Percentiles rank a stretch among this genome's conserved stretches.
phyloP scores from a whole-genome alignment of 1,139 yeast genomes.

The Ogataea hybrid region DNA sequence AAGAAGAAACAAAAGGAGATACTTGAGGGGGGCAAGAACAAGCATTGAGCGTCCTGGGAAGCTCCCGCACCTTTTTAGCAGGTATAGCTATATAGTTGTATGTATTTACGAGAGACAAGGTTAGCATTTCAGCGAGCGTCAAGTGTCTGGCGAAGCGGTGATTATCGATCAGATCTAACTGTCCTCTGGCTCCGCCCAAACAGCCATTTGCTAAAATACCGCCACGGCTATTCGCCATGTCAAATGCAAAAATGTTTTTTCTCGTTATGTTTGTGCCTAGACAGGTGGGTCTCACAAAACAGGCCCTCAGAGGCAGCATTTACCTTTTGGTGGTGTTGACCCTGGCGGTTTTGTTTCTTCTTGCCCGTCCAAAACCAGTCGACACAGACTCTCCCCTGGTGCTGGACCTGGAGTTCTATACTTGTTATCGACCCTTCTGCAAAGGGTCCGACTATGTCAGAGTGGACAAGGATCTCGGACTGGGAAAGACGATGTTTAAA shows the following conservation, averaged over 20 bases:
- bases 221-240: too few relatives aligned
- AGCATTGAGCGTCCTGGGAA: background rate
- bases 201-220: too few relatives aligned
- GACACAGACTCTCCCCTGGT: conserved; percentile 10
- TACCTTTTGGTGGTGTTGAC: conserved; percentile 4
- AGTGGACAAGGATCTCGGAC: conserved; percentile 22
- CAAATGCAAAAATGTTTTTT: background rate
- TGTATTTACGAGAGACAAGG: too few relatives aligned
- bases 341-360: conserved; percentile 2
- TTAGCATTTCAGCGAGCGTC: too few relatives aligned
- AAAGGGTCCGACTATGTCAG: conserved; percentile 1
- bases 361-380: background rate
- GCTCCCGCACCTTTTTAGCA: too few relatives aligned
- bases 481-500: conserved; percentile 16
- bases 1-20: background rate
- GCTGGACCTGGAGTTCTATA: conserved; percentile 18
- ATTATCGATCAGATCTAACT: too few relatives aligned
- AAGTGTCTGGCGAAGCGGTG: too few relatives aligned
- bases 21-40: background rate
- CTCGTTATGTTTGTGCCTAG: background rate
- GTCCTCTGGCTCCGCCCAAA: too few relatives aligned
- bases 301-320: conserved; percentile 9
- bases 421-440: conserved; percentile 12
- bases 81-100: too few relatives aligned
- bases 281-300: conserved; percentile 15